Evolutionary conservation across 768 basidiomycete genomes (phyloP).

Genomic region (Trametes meyenii): DNA sequence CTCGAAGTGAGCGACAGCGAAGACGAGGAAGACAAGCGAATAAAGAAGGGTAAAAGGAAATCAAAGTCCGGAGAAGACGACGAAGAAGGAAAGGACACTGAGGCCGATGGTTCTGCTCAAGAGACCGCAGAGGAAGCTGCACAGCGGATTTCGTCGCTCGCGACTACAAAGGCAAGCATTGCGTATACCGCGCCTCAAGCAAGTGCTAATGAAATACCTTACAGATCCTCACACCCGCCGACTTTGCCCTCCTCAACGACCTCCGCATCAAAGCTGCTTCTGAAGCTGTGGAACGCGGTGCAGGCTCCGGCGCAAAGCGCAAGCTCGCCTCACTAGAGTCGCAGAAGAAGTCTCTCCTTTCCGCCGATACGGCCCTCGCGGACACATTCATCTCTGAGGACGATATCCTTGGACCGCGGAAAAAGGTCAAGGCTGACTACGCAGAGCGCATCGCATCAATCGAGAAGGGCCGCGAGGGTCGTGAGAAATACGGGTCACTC

Average conservation of each 20-base stretch:
- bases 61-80: slow-evolving; percentile 39
- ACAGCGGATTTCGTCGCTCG: slow-evolving; percentile 62
- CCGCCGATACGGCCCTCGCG: slow-evolving; percentile 41
- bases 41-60: slow-evolving; percentile 24
- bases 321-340: slow-evolving; percentile 85
- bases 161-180: slow-evolving; percentile 73
- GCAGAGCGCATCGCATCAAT: slow-evolving; percentile 92
- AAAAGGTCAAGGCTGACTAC: slow-evolving; percentile 92
- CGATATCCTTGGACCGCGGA: slow-evolving; percentile 92
- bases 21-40: slow-evolving; percentile 53
- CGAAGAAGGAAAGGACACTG: slow-evolving; percentile 67
- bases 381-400: slow-evolving; percentile 81
- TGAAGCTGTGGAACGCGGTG: slow-evolving; percentile 67
- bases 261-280: slow-evolving; percentile 80
- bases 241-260: slow-evolving; percentile 90
- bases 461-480: slow-evolving; percentile 89
- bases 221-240: slow-evolving; percentile 95
- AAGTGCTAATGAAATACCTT: not conserved
- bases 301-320: slow-evolving; percentile 80
- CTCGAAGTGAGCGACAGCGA: slow-evolving; percentile 88
- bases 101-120: slow-evolving; percentile 12
- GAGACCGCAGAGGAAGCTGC: slow-evolving; percentile 31
- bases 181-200: not conserved
- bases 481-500: slow-evolving; percentile 88
- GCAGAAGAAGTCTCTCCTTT: slow-evolving; percentile 57